Evolutionary conservation across 768 basidiomycete genomes (phyloP).

Genomic region (Mycena galopus): DNA sequence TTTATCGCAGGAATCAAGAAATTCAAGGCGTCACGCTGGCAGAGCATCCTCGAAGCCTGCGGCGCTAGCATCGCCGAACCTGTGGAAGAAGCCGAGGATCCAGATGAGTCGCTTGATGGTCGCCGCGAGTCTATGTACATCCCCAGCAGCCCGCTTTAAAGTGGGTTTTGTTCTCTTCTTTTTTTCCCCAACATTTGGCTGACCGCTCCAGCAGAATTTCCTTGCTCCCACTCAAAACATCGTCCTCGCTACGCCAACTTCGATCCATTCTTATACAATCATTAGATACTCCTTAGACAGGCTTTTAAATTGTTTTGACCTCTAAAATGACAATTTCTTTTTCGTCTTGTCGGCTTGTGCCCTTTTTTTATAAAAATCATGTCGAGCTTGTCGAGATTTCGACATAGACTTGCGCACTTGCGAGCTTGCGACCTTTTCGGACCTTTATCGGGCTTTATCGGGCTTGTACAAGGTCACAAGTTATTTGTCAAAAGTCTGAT

Average conservation of each 20-base stretch:
- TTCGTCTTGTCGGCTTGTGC: neutral
- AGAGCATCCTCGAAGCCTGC: neutral
- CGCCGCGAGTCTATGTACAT: conserved; percentile 4
- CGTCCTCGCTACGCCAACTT: neutral
- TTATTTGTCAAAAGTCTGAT: conserved; percentile 9
- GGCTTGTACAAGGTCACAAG: neutral
- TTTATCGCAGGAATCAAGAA: neutral
- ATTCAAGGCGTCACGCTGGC: conserved; percentile 6
- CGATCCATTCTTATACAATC: neutral
- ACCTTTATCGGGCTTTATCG: neutral
- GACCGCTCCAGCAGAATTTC: neutral
- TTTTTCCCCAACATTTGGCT: neutral
- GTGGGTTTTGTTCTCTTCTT: neutral
- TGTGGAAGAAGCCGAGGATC: neutral
- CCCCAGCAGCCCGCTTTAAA: conserved; percentile 14
- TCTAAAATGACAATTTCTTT: neutral
- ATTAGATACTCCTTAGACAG: neutral
- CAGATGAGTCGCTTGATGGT: neutral
- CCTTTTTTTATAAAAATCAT: neutral
- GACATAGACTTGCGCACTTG: neutral
- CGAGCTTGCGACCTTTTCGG: neutral
- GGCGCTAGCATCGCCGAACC: neutral
- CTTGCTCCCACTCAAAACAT: neutral
- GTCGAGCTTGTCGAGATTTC: neutral
- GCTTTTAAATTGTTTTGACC: neutral